Evolutionary conservation across 768 basidiomycete species (phyloP), one percentile per base, ranked within the genome.

Genomic region (Daedalea quercina): DNA sequence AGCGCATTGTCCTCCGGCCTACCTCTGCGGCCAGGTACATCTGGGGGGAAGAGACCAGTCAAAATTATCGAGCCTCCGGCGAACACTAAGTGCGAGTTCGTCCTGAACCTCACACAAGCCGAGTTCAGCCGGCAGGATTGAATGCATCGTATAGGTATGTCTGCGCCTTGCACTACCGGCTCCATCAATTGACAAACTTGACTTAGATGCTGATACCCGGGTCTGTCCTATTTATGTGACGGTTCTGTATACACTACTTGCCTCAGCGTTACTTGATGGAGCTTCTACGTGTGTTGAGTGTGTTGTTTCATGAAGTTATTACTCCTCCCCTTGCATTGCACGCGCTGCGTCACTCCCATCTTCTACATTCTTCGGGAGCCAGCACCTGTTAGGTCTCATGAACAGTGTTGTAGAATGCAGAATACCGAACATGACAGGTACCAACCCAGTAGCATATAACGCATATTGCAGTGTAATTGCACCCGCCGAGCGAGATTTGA

Each of bases 31-130:
- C 9, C 52, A 9, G 13, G 49, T 3, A 33, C 53, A 22, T 55
- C 64, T 6, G 66, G 62, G 51, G 68, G 62, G 52, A 74, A 73
- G 47, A 78, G 79, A 51, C 72, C 83, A 6, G 74, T 82, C 17
- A 92, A 92, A 63, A 74, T 91, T 63, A 90, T 93, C 53, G 78
- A 89, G 65, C 85, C 87, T 9, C 87, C 90, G 24, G 76, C 81
- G 62, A 82, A 86, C 65, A 81, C 80, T 68, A 77, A 79, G 65
- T 73, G 75, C 45, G 80, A 79, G 35, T 92, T 90, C 60, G 73
- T 85, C 55, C 80, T 93, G 49, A 78, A 91, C 68, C 76, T 93
- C 53, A 90, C 90, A 0, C 90, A 90, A 65, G 88, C 81, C 8
- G 90, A 93, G 66, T 77, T 93, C 66, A 79, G 87, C 67, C 75